Evolutionary conservation across 345 rosid species (phyloP).

Genomic region (Populus simonii): DNA sequence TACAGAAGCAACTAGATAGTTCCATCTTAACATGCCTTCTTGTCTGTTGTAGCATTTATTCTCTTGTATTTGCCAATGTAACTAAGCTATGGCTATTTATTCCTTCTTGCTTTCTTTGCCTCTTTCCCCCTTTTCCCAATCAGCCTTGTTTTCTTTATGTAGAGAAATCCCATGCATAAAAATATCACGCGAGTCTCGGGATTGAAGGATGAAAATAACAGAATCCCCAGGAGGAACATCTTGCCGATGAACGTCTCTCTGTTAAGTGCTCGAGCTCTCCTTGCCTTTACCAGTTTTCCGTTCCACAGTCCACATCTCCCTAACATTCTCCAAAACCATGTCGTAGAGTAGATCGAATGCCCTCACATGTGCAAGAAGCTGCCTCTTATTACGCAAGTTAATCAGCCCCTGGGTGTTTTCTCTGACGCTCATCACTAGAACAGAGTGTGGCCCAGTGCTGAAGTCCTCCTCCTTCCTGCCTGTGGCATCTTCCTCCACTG

Average conservation of each 20-base stretch:
- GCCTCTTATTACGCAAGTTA: slow-evolving; percentile 65
- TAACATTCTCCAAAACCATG: slow-evolving; percentile 86
- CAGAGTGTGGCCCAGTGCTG: neutral
- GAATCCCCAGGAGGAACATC: neutral
- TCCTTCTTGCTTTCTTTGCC: no score
- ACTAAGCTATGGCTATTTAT: neutral
- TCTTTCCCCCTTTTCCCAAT: neutral
- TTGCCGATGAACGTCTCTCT: neutral
- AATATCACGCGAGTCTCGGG: neutral
- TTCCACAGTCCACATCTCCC: slow-evolving; percentile 96
- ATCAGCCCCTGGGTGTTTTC: slow-evolving; percentile 28
- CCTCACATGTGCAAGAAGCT: slow-evolving; percentile 80
- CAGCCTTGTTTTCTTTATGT: neutral
- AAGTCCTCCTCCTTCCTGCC: neutral
- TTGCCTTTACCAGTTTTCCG: neutral
- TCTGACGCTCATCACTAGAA: neutral
- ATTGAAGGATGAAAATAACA: neutral
- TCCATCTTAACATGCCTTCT: neutral
- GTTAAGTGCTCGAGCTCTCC: neutral
- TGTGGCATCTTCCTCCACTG: neutral
- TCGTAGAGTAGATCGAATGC: slow-evolving; percentile 87
- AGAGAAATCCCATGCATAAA: neutral
- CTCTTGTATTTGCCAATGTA: neutral
- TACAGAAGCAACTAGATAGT: slow-evolving; percentile 29
- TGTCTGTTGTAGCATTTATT: neutral